Percentiles rank a stretch among this genome's conserved stretches.
Evolutionary conservation across 306 rosid species (phyloP).

Genomic region (Vigna hirtella): DNA sequence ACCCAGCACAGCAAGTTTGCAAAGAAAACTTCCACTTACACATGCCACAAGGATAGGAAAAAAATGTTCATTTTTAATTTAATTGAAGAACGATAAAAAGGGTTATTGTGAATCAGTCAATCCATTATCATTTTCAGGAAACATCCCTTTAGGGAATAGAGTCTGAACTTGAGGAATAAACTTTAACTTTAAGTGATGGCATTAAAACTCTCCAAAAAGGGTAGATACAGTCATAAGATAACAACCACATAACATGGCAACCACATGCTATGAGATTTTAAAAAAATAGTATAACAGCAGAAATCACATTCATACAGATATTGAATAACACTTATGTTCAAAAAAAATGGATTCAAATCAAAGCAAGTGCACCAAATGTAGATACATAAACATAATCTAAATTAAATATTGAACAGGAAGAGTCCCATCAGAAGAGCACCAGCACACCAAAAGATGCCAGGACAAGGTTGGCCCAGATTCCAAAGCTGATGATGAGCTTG

Average conservation of each 20-base stretch:
- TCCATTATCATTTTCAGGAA: background rate
- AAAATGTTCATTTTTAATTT: background rate
- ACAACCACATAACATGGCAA: conserved; percentile 30
- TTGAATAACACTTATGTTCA: conserved; percentile 71
- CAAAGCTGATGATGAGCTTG: conserved; percentile 60
- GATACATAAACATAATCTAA: conserved; percentile 61
- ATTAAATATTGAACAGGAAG: conserved; percentile 44
- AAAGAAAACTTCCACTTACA: background rate
- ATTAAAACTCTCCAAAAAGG: conserved; percentile 20
- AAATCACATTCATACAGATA: conserved; percentile 57
- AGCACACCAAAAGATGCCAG: conserved; percentile 64
- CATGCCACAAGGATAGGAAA: conserved; percentile 17
- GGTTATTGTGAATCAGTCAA: conserved; percentile 18
- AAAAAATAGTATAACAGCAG: conserved; percentile 34
- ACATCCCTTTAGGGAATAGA: background rate
- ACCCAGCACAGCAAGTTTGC: background rate
- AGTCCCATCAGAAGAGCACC: conserved; percentile 57
- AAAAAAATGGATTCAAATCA: conserved; percentile 59
- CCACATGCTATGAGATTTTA: conserved; percentile 27
- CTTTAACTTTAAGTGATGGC: conserved; percentile 10
- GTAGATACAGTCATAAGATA: conserved; percentile 33
- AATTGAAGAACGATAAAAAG: background rate
- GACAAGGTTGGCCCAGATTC: conserved; percentile 60
- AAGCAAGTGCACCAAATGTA: conserved; percentile 56
- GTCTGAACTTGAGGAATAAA: background rate